These are phyloP conservation scores for Komagataea norvegica DNA, from an alignment of 1,139 yeast genomes.

Conservation along the genomic window DNA sequence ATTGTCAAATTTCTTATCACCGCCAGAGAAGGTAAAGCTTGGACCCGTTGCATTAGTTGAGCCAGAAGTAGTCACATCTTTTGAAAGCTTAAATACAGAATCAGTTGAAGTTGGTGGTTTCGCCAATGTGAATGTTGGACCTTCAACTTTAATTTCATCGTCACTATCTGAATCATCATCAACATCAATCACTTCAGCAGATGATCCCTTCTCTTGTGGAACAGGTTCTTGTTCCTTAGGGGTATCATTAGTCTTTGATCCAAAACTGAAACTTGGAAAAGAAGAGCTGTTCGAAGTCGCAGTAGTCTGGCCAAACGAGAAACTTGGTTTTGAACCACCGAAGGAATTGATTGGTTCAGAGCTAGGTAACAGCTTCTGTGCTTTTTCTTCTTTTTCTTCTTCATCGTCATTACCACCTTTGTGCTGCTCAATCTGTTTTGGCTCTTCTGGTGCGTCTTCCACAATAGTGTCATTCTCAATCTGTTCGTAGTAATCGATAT, in stretches of 20 bases:
- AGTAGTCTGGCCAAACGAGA: slow-evolving; percentile 7
- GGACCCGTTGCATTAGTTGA: slow-evolving; percentile 59
- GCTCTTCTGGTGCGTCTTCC: slow-evolving; percentile 22
- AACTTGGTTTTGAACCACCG: slow-evolving; percentile 1
- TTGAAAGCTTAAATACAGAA: slow-evolving; percentile 53
- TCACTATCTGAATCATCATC: slow-evolving; percentile 35
- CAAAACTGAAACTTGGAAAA: slow-evolving; percentile 13
- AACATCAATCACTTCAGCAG: slow-evolving; percentile 21
- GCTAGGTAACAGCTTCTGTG: slow-evolving; percentile 2
- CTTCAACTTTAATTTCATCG: slow-evolving; percentile 50
- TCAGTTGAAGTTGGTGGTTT: slow-evolving; percentile 51
- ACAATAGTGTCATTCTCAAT: slow-evolving; percentile 32
- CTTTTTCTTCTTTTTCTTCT: slow-evolving; percentile 12
- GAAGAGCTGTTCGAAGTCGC: slow-evolving; percentile 9
- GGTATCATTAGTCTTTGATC: slow-evolving; percentile 4
- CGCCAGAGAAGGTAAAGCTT: slow-evolving; percentile 47
- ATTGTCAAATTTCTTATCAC: slow-evolving; percentile 37
- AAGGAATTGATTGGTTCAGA: slow-evolving; percentile 10
- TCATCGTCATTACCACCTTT: not conserved
- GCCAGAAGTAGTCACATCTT: slow-evolving; percentile 39
- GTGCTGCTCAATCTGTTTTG: slow-evolving; percentile 13
- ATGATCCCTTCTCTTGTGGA: slow-evolving; percentile 12
- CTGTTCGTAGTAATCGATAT: slow-evolving; percentile 48
- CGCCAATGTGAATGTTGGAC: slow-evolving; percentile 57
- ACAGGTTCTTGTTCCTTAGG: slow-evolving; percentile 1